Percentiles rank a stretch among this genome's conserved stretches.
Conservation (phyloP, 2,329 filamentous ascomycete genomes). For the Fusarium globosum region DNA sequence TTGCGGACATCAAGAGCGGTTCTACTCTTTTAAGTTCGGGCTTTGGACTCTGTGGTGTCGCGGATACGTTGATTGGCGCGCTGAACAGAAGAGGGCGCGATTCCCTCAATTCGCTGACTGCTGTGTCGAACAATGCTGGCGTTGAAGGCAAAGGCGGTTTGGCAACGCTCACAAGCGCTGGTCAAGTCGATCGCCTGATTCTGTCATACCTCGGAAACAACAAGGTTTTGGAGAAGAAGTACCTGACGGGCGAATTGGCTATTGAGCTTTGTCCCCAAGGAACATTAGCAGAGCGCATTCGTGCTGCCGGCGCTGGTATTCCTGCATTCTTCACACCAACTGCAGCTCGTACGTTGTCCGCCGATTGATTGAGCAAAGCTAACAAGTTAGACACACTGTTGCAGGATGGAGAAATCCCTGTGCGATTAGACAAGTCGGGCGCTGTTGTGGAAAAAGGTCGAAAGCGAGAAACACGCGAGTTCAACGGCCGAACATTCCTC, state of each 20-base stretch:
- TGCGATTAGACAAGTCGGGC: constrained; percentile 69
- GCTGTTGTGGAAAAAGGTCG: constrained; percentile 71
- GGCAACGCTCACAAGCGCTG: constrained; percentile 73
- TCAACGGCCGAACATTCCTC: constrained; percentile 77
- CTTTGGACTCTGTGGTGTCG: constrained; percentile 84
- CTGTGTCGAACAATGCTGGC: constrained; percentile 85
- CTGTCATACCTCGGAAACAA: constrained; percentile 82
- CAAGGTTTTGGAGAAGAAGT: constrained; percentile 79
- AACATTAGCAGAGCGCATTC: constrained; percentile 76
- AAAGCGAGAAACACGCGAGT: constrained; percentile 76
- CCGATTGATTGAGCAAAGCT: not conserved
- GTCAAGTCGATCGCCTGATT: constrained; percentile 78
- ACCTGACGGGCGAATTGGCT: constrained; percentile 77
- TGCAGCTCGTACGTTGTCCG: constrained; percentile 65
- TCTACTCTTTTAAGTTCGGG: constrained; percentile 80
- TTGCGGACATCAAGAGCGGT: constrained; percentile 76
- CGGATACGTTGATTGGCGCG: constrained; percentile 78
- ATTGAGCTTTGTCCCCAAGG: constrained; percentile 83
- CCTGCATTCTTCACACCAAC: constrained; percentile 86
- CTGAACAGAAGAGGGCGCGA: constrained; percentile 70
- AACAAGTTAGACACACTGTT: constrained; percentile 66
- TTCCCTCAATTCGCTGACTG: constrained; percentile 74
- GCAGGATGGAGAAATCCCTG: constrained; percentile 75
- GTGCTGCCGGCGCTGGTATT: constrained; percentile 79
- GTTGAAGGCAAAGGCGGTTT: constrained; percentile 75